Conservation (phyloP, 768 basidiomycete species). For the Boletus vinaceobasis region DNA sequence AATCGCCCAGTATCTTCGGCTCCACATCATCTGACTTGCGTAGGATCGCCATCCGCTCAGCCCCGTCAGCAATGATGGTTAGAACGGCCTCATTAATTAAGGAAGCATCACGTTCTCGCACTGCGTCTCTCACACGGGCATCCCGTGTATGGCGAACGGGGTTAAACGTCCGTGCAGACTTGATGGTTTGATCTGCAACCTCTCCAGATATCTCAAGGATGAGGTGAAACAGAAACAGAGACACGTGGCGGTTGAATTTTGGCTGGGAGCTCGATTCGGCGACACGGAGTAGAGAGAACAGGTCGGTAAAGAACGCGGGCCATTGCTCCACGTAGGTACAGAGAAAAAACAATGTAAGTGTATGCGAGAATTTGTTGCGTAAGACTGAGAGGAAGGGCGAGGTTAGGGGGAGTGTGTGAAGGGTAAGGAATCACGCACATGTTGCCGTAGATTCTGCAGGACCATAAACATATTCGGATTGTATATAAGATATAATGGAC, state of each 20-base stretch:
- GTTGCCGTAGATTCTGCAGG: conserved; percentile 75
- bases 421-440: conserved; percentile 56
- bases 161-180: conserved; percentile 75
- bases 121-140: conserved; percentile 80
- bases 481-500: conserved; percentile 76
- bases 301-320: conserved; percentile 79
- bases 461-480: conserved; percentile 84
- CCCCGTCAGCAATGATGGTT: conserved; percentile 72
- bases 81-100: conserved; percentile 84
- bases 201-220: conserved; percentile 94
- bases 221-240: conserved; percentile 86
- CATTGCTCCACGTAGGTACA: conserved; percentile 83
- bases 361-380: conserved; percentile 94
- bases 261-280: conserved; percentile 52
- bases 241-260: conserved; percentile 78
- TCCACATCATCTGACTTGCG: conserved; percentile 44
- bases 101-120: conserved; percentile 85
- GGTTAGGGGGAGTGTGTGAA: conserved; percentile 1
- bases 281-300: conserved; percentile 70
- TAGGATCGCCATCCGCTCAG: conserved; percentile 51
- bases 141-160: conserved; percentile 76
- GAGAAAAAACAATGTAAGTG: conserved; percentile 83
- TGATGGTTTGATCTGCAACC: conserved; percentile 93
- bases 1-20: conserved; percentile 53
- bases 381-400: conserved; percentile 51